Conservation (phyloP, 2,329 filamentous ascomycete species). For the Phyllosticta citrichinensis region DNA sequence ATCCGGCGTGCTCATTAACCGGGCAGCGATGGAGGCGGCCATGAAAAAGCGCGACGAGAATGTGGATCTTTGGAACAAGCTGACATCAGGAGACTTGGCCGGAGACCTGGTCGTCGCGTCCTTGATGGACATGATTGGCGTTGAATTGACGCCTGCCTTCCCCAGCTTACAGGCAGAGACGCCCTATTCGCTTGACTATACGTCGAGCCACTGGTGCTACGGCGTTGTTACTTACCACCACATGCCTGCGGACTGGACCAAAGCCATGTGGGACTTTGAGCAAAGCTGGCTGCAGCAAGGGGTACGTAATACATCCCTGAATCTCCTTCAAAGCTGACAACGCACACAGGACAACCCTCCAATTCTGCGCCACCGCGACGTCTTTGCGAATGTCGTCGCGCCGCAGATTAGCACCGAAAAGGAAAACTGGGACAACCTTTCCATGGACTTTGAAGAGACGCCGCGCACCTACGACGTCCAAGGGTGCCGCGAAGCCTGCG, state of each 20-base stretch:
- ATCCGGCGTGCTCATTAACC: slow-evolving; percentile 3
- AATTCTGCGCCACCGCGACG: slow-evolving; percentile 26
- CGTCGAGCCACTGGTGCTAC: slow-evolving; percentile 33
- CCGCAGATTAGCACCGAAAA: slow-evolving; percentile 19
- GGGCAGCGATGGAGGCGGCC: neutral
- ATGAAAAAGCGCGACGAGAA: slow-evolving; percentile 3
- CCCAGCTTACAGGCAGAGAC: slow-evolving; percentile 21
- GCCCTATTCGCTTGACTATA: slow-evolving; percentile 19
- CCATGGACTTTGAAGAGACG: slow-evolving; percentile 16
- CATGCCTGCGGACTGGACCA: slow-evolving; percentile 27
- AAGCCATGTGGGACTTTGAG: slow-evolving; percentile 31
- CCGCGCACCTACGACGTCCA: slow-evolving; percentile 22
- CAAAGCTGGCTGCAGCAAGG: slow-evolving; percentile 26
- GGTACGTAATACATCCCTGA: slow-evolving; percentile 13
- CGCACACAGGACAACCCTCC: slow-evolving; percentile 20
- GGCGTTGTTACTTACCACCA: slow-evolving; percentile 35
- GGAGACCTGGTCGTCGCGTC: slow-evolving; percentile 4
- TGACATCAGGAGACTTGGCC: slow-evolving; percentile 2
- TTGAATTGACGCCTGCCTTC: slow-evolving; percentile 9
- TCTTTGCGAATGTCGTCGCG: slow-evolving; percentile 25
- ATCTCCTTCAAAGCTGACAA: slow-evolving; percentile 11
- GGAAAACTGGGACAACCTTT: slow-evolving; percentile 27
- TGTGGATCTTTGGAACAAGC: slow-evolving; percentile 2
- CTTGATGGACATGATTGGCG: slow-evolving; percentile 2
- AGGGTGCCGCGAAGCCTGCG: slow-evolving; percentile 25